Conservation (phyloP, 495 filamentous ascomycete genomes). For the Tuber indicum region DNA sequence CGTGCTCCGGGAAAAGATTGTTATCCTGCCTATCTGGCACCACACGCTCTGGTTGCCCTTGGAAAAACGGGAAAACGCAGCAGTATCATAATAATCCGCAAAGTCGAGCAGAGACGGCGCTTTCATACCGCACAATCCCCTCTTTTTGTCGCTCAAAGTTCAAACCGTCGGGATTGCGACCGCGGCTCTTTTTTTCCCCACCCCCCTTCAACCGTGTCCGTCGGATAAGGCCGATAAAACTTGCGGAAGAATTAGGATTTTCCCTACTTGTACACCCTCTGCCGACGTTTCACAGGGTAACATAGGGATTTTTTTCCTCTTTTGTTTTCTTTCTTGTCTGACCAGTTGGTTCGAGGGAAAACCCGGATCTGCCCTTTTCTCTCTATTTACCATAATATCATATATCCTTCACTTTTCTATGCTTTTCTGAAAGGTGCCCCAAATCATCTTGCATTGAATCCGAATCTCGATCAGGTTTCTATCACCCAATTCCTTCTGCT, state of each 20-base stretch:
- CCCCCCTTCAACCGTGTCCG: slow-evolving; percentile 21
- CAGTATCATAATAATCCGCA: slow-evolving; percentile 11
- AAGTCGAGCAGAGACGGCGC: slow-evolving; percentile 29
- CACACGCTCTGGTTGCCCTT: slow-evolving; percentile 7
- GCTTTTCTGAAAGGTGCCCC: background rate
- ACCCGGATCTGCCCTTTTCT: slow-evolving; percentile 33
- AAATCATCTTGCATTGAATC: slow-evolving; percentile 20
- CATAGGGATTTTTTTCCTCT: background rate
- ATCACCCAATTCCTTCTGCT: background rate
- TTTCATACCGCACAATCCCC: slow-evolving; percentile 25
- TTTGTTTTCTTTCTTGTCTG: slow-evolving; percentile 1
- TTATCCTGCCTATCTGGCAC: slow-evolving; percentile 34
- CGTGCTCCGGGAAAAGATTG: slow-evolving; percentile 7
- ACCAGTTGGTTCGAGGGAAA: slow-evolving; percentile 22
- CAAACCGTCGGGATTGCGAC: slow-evolving; percentile 31
- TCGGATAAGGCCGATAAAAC: slow-evolving; percentile 37
- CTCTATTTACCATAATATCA: slow-evolving; percentile 13
- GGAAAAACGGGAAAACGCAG: slow-evolving; percentile 19
- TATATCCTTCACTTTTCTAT: slow-evolving; percentile 23
- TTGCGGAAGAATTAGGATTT: slow-evolving; percentile 27
- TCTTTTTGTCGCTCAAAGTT: slow-evolving; percentile 19
- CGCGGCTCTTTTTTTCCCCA: slow-evolving; percentile 34
- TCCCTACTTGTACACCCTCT: background rate
- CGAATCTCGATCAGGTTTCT: slow-evolving; percentile 16
- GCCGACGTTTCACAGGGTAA: slow-evolving; percentile 29